These are phyloP conservation scores for Aspergillus fumigatus DNA, from an alignment of 2,329 filamentous ascomycete genomes.

Conservation along the genomic window DNA sequence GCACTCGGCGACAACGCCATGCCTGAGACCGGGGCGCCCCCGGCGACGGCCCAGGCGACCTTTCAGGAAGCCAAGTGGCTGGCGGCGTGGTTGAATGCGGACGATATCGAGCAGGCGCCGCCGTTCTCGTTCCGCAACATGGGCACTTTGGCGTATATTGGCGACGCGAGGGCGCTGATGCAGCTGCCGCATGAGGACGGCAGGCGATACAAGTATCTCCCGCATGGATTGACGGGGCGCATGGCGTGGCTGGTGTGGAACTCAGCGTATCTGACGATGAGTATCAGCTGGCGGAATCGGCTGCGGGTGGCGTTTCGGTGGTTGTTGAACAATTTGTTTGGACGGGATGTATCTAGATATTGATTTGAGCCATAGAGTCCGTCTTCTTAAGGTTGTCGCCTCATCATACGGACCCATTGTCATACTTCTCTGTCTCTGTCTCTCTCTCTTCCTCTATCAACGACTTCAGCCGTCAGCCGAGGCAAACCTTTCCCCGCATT, in stretches of 20 bases:
- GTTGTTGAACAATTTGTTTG: conserved; percentile 41
- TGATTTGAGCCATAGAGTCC: conserved; percentile 11
- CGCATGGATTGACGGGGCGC: conserved; percentile 36
- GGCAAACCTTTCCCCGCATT: neutral
- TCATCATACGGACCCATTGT: too few relatives aligned
- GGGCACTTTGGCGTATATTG: conserved; percentile 57
- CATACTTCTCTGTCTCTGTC: too few relatives aligned
- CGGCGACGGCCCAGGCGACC: conserved; percentile 57
- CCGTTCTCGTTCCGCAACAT: conserved; percentile 54
- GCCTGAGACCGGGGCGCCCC: conserved; percentile 48
- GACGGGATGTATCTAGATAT: conserved; percentile 42
- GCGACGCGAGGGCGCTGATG: conserved; percentile 54
- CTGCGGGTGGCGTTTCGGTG: conserved; percentile 39
- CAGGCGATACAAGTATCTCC: conserved; percentile 24
- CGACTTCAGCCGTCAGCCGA: neutral
- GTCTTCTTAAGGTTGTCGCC: too few relatives aligned
- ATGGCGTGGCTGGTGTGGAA: conserved; percentile 43
- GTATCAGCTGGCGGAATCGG: conserved; percentile 45
- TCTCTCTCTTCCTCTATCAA: too few relatives aligned
- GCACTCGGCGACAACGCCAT: conserved; percentile 55
- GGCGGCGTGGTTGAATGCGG: conserved; percentile 50
- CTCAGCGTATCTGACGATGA: conserved; percentile 44
- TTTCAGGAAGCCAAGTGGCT: conserved; percentile 58
- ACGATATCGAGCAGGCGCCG: conserved; percentile 30
- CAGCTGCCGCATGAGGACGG: conserved; percentile 40